These are phyloP conservation scores for Ogataea thermomethanolica DNA, from an alignment of 805 yeast genomes.

Conservation along the genomic window DNA sequence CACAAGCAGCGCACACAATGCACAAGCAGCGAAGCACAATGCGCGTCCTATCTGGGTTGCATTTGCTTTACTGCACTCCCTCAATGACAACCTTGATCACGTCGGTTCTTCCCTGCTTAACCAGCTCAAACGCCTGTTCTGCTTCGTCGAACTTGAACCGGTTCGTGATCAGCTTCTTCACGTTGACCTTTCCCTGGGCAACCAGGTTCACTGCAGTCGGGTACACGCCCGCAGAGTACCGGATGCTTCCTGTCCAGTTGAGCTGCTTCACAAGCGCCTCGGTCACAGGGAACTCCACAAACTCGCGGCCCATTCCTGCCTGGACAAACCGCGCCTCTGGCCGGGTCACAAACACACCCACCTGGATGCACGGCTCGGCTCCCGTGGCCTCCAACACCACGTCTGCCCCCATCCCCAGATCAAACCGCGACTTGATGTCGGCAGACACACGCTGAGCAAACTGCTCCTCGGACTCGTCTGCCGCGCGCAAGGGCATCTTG, in stretches of 20 bases:
- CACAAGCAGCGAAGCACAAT: background rate
- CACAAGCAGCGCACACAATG: background rate
- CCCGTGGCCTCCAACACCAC: conserved; percentile 83
- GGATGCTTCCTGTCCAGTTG: conserved; percentile 68
- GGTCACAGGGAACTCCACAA: conserved; percentile 67
- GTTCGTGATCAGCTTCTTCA: conserved; percentile 68
- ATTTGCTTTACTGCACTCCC: conserved; percentile 47
- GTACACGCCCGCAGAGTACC: conserved; percentile 79
- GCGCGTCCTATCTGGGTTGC: background rate
- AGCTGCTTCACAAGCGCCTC: conserved; percentile 66
- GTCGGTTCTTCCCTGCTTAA: conserved; percentile 50
- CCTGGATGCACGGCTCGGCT: conserved; percentile 67
- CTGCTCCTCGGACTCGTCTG: conserved; percentile 42
- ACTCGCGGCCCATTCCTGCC: conserved; percentile 78
- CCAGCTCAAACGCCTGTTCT: conserved; percentile 67
- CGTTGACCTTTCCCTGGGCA: conserved; percentile 59
- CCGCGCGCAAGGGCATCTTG: conserved; percentile 41
- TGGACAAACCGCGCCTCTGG: conserved; percentile 76
- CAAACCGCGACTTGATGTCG: conserved; percentile 30
- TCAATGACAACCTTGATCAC: conserved; percentile 78
- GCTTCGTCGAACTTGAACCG: conserved; percentile 71
- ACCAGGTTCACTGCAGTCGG: conserved; percentile 65
- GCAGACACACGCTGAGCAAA: conserved; percentile 34
- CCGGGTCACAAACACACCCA: conserved; percentile 58
- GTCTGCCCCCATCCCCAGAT: conserved; percentile 33